These are phyloP conservation scores for Tieghemostelium lacteum DNA, from an alignment of 78 protist species.

Conservation along the genomic window DNA sequence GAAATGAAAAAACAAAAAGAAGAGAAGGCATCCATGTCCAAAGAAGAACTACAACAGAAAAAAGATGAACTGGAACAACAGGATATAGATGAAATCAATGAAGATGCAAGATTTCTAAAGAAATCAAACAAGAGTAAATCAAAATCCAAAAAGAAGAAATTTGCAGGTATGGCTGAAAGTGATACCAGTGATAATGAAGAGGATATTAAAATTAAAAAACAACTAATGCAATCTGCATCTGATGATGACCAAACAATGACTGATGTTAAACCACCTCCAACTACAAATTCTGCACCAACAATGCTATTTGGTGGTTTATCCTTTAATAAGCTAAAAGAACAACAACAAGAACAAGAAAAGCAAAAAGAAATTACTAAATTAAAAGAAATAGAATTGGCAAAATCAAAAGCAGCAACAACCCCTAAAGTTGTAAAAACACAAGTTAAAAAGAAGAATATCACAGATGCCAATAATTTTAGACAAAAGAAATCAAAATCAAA, in stretches of 20 bases:
- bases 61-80: no score
- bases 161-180: no score
- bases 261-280: background rate
- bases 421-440: background rate
- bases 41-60: background rate
- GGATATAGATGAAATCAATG: no score
- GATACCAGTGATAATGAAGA: background rate
- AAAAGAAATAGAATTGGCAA: background rate
- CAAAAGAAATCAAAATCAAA: background rate
- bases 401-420: no score
- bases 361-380: background rate
- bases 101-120: no score
- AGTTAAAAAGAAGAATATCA: background rate
- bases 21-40: background rate
- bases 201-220: background rate
- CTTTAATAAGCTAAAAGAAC: background rate
- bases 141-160: no score
- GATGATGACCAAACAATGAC: background rate
- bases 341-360: background rate
- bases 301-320: background rate
- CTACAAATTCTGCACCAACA: background rate
- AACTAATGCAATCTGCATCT: background rate
- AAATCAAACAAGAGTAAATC: no score
- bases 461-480: background rate
- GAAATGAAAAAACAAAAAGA: conserved; percentile 17